A percentile compares a stretch with the other conserved stretches of the same genome.
These are phyloP conservation scores for Myxozyma melibiosi DNA, from an alignment of 805 yeast species.

Conservation along the genomic window DNA sequence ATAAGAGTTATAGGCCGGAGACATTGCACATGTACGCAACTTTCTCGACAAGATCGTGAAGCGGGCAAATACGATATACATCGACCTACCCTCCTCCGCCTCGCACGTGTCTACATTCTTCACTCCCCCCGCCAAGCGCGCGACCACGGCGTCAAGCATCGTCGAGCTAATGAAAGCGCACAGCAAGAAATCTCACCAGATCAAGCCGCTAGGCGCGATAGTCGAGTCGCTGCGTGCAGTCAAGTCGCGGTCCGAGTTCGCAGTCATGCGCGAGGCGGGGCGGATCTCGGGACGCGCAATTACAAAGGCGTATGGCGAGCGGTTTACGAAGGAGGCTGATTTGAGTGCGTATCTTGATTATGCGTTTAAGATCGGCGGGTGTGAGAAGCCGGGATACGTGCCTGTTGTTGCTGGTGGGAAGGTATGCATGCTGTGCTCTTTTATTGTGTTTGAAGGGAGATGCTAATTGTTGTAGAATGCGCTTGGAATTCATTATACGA, in stretches of 20 bases:
- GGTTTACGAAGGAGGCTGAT: slow-evolving; percentile 72
- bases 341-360: slow-evolving; percentile 80
- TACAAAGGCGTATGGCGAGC: slow-evolving; percentile 74
- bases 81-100: slow-evolving; percentile 46
- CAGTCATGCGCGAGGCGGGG: slow-evolving; percentile 79
- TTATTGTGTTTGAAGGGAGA: neutral
- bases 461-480: slow-evolving; percentile 54
- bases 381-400: slow-evolving; percentile 84
- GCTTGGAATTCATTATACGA: slow-evolving; percentile 86
- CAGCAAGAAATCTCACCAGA: neutral
- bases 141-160: slow-evolving; percentile 18
- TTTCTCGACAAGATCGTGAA: slow-evolving; percentile 53
- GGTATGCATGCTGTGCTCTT: slow-evolving; percentile 9
- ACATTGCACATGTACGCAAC: slow-evolving; percentile 44
- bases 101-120: slow-evolving; percentile 18
- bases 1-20: slow-evolving; percentile 47
- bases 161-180: slow-evolving; percentile 17
- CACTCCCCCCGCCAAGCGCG: slow-evolving; percentile 6
- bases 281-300: slow-evolving; percentile 80
- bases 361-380: slow-evolving; percentile 81
- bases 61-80: slow-evolving; percentile 55
- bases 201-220: slow-evolving; percentile 46
- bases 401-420: slow-evolving; percentile 96
- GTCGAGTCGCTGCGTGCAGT: slow-evolving; percentile 60
- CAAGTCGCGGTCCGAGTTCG: slow-evolving; percentile 76